phyloP scores from a whole-genome alignment of 305 asterid species.

The Solanum chacoense region DNA sequence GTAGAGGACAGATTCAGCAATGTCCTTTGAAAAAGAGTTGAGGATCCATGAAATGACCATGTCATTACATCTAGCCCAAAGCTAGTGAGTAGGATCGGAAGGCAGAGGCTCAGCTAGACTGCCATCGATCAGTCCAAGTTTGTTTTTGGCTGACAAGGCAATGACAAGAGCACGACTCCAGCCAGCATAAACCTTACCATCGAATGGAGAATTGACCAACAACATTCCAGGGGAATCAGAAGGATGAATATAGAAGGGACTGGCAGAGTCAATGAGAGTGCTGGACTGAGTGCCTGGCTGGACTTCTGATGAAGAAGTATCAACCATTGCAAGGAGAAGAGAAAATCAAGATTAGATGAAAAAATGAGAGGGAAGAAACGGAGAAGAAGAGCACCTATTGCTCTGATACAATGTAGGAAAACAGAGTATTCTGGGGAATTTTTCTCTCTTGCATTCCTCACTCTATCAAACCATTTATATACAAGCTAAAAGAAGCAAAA shows the following conservation, averaged over 20 bases:
- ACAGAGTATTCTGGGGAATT: no score
- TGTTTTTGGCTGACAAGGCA: not conserved
- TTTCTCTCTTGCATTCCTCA: no score
- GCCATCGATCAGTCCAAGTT: no score
- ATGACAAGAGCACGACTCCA: not conserved
- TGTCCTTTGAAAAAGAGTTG: no score
- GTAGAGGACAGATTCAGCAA: no score
- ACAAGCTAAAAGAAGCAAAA: no score
- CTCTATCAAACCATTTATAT: no score
- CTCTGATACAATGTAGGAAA: not conserved
- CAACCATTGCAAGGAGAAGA: not conserved
- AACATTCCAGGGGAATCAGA: not conserved
- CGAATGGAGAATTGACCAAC: fast-evolving
- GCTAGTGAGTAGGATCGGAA: no score
- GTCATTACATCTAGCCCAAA: no score
- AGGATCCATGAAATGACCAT: no score
- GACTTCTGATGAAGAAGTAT: not conserved
- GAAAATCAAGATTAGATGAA: not conserved
- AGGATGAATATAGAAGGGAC: not conserved
- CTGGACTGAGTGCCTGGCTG: not conserved
- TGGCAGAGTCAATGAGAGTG: not conserved
- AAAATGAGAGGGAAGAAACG: not conserved
- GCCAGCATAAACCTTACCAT: not conserved
- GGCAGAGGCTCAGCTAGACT: no score
- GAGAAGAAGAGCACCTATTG: not conserved